These are phyloP conservation scores for Eragrostis nindensis DNA, from an alignment of 176 grass and related monocot genomes.

Conservation along the genomic window DNA sequence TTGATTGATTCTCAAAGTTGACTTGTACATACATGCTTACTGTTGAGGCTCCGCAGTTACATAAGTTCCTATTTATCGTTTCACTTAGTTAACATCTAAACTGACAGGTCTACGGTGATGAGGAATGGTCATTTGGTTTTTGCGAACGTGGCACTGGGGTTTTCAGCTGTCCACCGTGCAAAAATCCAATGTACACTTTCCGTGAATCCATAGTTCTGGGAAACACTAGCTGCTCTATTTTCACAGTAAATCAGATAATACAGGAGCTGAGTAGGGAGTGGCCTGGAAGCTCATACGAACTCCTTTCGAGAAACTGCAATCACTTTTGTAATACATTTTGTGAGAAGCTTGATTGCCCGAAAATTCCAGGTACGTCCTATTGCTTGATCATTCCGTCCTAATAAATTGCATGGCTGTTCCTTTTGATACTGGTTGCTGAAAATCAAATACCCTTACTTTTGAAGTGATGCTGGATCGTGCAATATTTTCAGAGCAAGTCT, in stretches of 20 bases:
- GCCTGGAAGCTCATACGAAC: slow-evolving; percentile 60
- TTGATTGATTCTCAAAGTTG: neutral
- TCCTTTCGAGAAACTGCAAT: slow-evolving; percentile 70
- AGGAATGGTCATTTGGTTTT: slow-evolving; percentile 70
- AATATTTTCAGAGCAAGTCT: neutral
- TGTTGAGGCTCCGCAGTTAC: neutral
- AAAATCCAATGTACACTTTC: slow-evolving; percentile 65
- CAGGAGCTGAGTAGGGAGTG: slow-evolving; percentile 56
- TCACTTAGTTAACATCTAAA: neutral
- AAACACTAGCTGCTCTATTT: slow-evolving; percentile 52
- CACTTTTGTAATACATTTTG: slow-evolving; percentile 68
- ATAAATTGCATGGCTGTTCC: neutral
- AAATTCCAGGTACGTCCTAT: slow-evolving; percentile 57
- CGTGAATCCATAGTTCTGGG: slow-evolving; percentile 62
- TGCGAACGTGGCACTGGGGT: slow-evolving; percentile 62
- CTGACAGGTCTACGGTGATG: slow-evolving; percentile 57
- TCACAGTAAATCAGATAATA: slow-evolving; percentile 54
- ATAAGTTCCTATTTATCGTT: neutral
- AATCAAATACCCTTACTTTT: neutral
- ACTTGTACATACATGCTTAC: neutral
- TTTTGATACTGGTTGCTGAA: slow-evolving; percentile 1
- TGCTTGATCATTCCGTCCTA: slow-evolving; percentile 4
- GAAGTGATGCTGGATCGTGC: neutral
- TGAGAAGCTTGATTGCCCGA: slow-evolving; percentile 50
- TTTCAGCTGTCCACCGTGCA: slow-evolving; percentile 57